Evolutionary conservation across 345 rosid genomes (phyloP), one percentile per base, ranked within the genome.

Genomic region (Aquilaria sinensis): DNA sequence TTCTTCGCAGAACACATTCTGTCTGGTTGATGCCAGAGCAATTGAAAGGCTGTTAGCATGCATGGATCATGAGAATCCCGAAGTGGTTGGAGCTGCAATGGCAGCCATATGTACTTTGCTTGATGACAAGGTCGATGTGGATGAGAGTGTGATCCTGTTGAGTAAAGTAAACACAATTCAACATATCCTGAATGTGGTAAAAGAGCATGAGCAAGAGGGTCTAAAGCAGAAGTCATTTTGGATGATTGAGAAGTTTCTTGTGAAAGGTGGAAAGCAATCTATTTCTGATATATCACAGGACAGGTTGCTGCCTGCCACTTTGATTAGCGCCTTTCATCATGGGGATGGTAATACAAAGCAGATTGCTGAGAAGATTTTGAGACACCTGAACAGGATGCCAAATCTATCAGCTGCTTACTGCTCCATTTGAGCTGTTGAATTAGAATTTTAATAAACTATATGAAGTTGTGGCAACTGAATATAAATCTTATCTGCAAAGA

Each of bases 21-120:
- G 97, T 76, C 76, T 93, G 72, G 76, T 93, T 14, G 90, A 90
- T n/a, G 94, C 92, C 47, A 87, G 83, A 56, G 92, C 88, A 31
- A 85, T 90, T 58, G 83, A 88, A 71, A 78, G 79, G 76, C 77
- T 92, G 67, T 46, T 92, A 64, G 76, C 84, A 41, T 89, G 96
- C 61, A 66, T 92, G 74, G 83, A 84, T 51, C 89, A 89, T 70
- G 96, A 85, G 69, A 89, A 89, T 57, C 67, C 54, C 51, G 84
- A 78, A 65, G 96, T 93, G 15, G 87, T 89, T 53, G 96, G 84
- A 60, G 85, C 98, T 72, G 89, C 96, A 64, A 47, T 93, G 34
- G 75, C 97, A 41, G 97, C 97, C 55, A 55, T 93, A 54, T 83
- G 85, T 69, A 93, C 98, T 12, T 77, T 93, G 72, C 63, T 93